These are phyloP conservation scores for Cryptosporidium viatorum DNA, from an alignment of 169 alveolate species.

Conservation along the genomic window DNA sequence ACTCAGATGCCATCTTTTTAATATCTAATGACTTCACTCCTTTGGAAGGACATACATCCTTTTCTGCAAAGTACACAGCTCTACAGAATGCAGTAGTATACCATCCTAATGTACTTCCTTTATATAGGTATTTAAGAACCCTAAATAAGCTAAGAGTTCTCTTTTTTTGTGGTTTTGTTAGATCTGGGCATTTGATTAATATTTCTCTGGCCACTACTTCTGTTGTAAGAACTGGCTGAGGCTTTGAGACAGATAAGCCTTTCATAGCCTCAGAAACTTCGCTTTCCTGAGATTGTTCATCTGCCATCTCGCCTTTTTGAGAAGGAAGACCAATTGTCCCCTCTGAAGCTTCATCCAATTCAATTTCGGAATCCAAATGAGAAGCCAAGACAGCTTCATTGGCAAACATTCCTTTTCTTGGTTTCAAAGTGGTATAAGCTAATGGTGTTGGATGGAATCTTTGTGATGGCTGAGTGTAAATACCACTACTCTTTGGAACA, in stretches of 20 bases:
- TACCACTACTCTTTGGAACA: constrained; percentile 23
- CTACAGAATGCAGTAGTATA: constrained; percentile 70
- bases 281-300: not conserved
- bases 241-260: not conserved
- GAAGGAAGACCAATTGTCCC: constrained; percentile 45
- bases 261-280: not conserved
- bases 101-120: constrained; percentile 32
- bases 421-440: constrained; percentile 38
- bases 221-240: not conserved
- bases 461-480: constrained; percentile 20
- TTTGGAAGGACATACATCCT: constrained; percentile 9
- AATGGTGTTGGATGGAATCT: constrained; percentile 6
- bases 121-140: constrained; percentile 35
- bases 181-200: constrained; percentile 28
- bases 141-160: constrained; percentile 70
- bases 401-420: not conserved
- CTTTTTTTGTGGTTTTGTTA: constrained; percentile 22
- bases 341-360: constrained; percentile 25
- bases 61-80: constrained; percentile 66
- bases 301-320: not conserved
- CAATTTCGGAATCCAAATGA: not conserved
- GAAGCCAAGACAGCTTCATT: too few species aligned
- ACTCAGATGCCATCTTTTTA: constrained; percentile 48
- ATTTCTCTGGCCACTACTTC: constrained; percentile 19
- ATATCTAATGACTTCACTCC: constrained; percentile 6